Conservation (phyloP, 2,329 filamentous ascomycete genomes). For the Periconia sp. region DNA sequence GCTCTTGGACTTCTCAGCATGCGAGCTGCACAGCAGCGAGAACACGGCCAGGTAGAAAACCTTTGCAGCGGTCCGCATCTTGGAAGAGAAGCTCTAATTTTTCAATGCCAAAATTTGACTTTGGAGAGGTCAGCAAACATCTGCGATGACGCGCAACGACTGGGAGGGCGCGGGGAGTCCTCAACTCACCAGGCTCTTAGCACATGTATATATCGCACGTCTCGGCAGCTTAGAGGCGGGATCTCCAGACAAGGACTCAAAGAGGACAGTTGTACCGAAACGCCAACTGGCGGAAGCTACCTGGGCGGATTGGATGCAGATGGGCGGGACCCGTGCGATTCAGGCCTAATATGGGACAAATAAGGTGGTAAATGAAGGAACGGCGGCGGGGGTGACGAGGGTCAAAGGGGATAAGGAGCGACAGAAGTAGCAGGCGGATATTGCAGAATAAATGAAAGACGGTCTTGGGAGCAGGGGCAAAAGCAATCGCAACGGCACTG, state of each 20-base stretch:
- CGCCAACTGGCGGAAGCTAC: conserved; percentile 18
- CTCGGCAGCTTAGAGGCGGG: conserved; percentile 19
- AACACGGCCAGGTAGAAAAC: conserved; percentile 66
- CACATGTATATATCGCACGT: conserved; percentile 21
- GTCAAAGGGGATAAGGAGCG: conserved; percentile 14
- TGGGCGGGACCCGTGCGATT: conserved; percentile 24
- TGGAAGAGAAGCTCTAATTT: conserved; percentile 7
- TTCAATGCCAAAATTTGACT: conserved; percentile 15
- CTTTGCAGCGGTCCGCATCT: conserved; percentile 57
- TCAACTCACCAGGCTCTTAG: conserved; percentile 20
- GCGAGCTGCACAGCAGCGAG: conserved; percentile 55
- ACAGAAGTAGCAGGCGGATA: conserved; percentile 16
- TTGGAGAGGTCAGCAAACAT: conserved; percentile 38
- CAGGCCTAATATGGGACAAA: conserved; percentile 20
- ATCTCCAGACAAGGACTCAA: conserved; percentile 28
- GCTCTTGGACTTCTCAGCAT: conserved; percentile 45
- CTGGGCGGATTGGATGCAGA: conserved; percentile 13
- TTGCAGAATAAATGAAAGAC: conserved; percentile 19
- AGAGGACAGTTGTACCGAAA: conserved; percentile 43
- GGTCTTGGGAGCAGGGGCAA: conserved; percentile 1
- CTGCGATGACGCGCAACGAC: conserved; percentile 22
- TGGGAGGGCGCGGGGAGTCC: conserved; percentile 8
- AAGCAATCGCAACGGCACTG: neutral
- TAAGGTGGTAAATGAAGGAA: conserved; percentile 25
- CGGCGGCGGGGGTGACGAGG: conserved; percentile 12